Evolutionary conservation across 75 land plant genomes (phyloP).

Genomic region (Azolla pinnata): DNA sequence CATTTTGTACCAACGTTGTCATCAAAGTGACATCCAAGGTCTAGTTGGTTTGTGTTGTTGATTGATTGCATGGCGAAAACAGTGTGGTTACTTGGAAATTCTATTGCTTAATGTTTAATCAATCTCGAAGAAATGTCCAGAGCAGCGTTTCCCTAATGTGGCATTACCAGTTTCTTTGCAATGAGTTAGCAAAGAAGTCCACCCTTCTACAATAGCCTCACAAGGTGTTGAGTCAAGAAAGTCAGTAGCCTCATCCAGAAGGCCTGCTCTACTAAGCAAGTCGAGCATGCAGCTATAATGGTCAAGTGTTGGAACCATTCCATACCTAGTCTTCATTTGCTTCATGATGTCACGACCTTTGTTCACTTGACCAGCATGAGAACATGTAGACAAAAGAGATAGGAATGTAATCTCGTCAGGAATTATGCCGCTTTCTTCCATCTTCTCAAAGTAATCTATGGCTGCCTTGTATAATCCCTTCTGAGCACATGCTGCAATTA

Average conservation of each 20-base stretch:
- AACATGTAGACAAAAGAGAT: slow-evolving; percentile 41
- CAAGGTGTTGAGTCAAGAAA: slow-evolving; percentile 3
- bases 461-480: slow-evolving; percentile 19
- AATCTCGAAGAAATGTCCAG: too few species aligned
- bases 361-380: slow-evolving; percentile 32
- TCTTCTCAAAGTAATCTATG: slow-evolving; percentile 29
- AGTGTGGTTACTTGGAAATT: too few species aligned
- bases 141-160: neutral
- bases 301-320: neutral
- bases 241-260: slow-evolving; percentile 7
- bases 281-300: slow-evolving; percentile 15
- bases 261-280: slow-evolving; percentile 8
- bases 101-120: too few species aligned
- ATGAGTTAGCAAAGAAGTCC: neutral
- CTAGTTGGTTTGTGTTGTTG: too few species aligned
- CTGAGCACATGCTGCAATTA: slow-evolving; percentile 35
- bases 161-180: slow-evolving; percentile 3
- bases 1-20: too few species aligned
- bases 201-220: neutral
- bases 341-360: slow-evolving; percentile 11
- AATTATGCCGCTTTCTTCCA: slow-evolving; percentile 27
- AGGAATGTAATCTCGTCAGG: slow-evolving; percentile 43
- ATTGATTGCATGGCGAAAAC: too few species aligned
- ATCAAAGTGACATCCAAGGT: too few species aligned
- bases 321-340: slow-evolving; percentile 2